Evolutionary conservation across 345 rosid genomes (phyloP), one percentile per base, ranked within the genome.

Genomic region (Isatis tinctoria): DNA sequence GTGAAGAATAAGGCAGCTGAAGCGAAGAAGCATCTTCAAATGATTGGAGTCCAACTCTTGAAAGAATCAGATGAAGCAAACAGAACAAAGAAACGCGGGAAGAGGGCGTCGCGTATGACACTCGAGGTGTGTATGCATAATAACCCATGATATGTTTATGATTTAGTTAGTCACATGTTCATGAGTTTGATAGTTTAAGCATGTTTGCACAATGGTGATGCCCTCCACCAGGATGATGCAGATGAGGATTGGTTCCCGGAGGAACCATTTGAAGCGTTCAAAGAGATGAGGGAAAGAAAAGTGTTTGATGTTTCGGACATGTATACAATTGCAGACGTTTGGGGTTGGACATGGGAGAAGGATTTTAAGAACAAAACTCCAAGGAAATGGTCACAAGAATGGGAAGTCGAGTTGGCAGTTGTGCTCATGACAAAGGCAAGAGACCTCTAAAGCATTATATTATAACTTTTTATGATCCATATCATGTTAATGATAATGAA

Each of bases 271-370:
- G 98, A 87, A 81, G 98, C 98, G 39, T 88, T 88, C 81, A 84
- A 88, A 82, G 98, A 91, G 84, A 63, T 94, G 82, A 87, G 97
- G 74, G 79, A 86, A 61, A 85, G 96, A 61, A 86, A 86, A 80
- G 82, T 85, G 43, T 94, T 89, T 70, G 90, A 88, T 51, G 93
- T 85, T 37, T 76, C 86, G 43, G 97, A 94, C 67, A 94, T 94
- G 96, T 94, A 91, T 80, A 89, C 96, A 8, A 85, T 91, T 77
- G 95, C 98, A 54, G 98, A 94, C 87, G 98, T 79, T 72, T 94
- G 98, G 98, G 97, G 96, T 75, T 94, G 98, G 98, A 91, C 98
- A 30, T 94, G 98, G 98, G 98, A 94, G 79, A 87, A 67, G 74
- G 87, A 91, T 48, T 69, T 87, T 67, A 88, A 78, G 87, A 90